phyloP scores from a whole-genome alignment of 2,329 filamentous ascomycete species.

The Fusarium burgessii region DNA sequence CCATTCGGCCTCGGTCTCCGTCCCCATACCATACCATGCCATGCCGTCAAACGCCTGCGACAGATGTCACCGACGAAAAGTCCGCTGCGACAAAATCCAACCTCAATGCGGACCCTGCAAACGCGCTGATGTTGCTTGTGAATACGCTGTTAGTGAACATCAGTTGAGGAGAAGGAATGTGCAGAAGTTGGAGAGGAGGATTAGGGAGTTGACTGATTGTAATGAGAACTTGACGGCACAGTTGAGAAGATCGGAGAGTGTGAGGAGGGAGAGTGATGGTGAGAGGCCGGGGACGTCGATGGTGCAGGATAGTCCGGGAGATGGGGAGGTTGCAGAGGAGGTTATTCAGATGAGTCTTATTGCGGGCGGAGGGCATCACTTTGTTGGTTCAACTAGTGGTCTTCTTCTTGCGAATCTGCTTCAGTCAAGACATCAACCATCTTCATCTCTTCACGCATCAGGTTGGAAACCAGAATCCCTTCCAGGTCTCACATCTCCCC shows the following conservation, averaged over 20 bases:
- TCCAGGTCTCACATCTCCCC: constrained; percentile 5
- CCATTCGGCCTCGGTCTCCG: constrained; percentile 36
- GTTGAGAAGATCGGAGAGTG: constrained; percentile 18
- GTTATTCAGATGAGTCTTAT: constrained; percentile 58
- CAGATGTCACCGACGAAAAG: constrained; percentile 56
- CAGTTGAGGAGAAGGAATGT: constrained; percentile 48
- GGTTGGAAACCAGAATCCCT: constrained; percentile 31
- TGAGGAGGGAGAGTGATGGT: neutral
- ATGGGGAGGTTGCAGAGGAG: constrained; percentile 53
- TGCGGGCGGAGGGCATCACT: constrained; percentile 57
- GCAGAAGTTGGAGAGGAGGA: constrained; percentile 51
- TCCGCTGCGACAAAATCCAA: constrained; percentile 54
- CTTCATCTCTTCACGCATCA: constrained; percentile 22
- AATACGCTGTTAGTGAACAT: constrained; percentile 51
- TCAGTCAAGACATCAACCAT: constrained; percentile 40
- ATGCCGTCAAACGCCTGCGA: constrained; percentile 51
- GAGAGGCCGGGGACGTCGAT: neutral
- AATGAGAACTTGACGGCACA: constrained; percentile 40
- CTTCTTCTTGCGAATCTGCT: constrained; percentile 57
- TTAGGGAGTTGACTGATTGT: constrained; percentile 49
- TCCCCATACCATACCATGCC: constrained; percentile 13
- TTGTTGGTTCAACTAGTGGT: constrained; percentile 56
- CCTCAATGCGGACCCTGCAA: constrained; percentile 53
- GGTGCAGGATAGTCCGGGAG: neutral
- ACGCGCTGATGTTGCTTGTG: constrained; percentile 50